These are phyloP conservation scores for Aspergillus sclerotiicarbonarius DNA, from an alignment of 495 filamentous ascomycete species.

Conservation along the genomic window DNA sequence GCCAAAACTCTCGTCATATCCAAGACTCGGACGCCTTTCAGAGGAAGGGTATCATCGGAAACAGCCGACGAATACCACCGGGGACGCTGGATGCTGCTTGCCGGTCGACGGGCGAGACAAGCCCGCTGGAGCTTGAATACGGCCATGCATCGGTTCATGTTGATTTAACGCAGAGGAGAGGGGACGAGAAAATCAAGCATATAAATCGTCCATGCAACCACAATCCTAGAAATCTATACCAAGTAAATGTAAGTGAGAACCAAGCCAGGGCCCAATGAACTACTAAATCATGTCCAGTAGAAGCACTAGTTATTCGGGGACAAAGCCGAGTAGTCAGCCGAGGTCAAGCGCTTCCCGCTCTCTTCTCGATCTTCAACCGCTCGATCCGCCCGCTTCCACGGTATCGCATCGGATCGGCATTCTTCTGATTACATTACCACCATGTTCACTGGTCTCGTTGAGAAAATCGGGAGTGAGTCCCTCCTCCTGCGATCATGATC, in stretches of 20 bases:
- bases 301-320: neutral
- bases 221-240: slow-evolving; percentile 6
- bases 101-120: slow-evolving; percentile 26
- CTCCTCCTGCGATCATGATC: neutral
- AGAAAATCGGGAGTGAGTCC: slow-evolving; percentile 82
- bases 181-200: slow-evolving; percentile 18
- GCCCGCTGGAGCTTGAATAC: slow-evolving; percentile 24
- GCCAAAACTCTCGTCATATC: slow-evolving; percentile 97
- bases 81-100: slow-evolving; percentile 18
- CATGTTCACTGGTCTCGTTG: slow-evolving; percentile 98
- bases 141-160: slow-evolving; percentile 22
- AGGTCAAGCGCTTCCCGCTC: slow-evolving; percentile 27
- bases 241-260: slow-evolving; percentile 3
- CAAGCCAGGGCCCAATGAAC: neutral
- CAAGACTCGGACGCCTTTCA: slow-evolving; percentile 82
- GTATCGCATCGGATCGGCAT: slow-evolving; percentile 4
- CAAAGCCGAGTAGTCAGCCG: no score
- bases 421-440: slow-evolving; percentile 19
- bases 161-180: slow-evolving; percentile 6
- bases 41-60: slow-evolving; percentile 53
- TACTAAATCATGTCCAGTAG: no score
- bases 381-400: slow-evolving; percentile 17
- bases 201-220: slow-evolving; percentile 2
- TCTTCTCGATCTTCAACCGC: slow-evolving; percentile 17
- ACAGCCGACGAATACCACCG: slow-evolving; percentile 31